phyloP scores from a whole-genome alignment of 805 yeast genomes.

The Scheffersomyces ergatensis region DNA sequence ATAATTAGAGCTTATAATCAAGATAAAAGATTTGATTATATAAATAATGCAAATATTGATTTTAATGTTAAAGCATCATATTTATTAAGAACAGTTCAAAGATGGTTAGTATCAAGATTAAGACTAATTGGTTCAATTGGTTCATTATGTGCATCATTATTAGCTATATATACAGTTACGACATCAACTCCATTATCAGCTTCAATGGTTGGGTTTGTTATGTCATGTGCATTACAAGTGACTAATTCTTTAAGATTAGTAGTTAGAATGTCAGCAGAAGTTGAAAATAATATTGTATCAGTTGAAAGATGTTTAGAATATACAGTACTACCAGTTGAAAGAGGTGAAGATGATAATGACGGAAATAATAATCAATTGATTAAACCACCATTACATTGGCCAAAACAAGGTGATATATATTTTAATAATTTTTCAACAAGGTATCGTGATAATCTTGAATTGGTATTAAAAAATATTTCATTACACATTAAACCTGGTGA shows the following conservation, averaged over 20 bases:
- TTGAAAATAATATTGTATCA: slow-evolving; percentile 62
- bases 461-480: slow-evolving; percentile 67
- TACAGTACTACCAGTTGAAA: slow-evolving; percentile 34
- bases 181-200: slow-evolving; percentile 46
- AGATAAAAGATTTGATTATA: slow-evolving; percentile 54
- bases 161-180: slow-evolving; percentile 40
- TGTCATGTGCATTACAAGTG: slow-evolving; percentile 61
- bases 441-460: slow-evolving; percentile 75
- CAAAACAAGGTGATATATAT: slow-evolving; percentile 59
- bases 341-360: slow-evolving; percentile 21
- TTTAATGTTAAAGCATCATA: slow-evolving; percentile 46
- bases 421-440: slow-evolving; percentile 74
- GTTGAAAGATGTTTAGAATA: slow-evolving; percentile 70
- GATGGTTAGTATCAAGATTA: slow-evolving; percentile 66
- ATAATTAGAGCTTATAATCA: slow-evolving; percentile 79
- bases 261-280: slow-evolving; percentile 60
- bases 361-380: slow-evolving; percentile 16
- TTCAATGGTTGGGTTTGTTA: slow-evolving; percentile 61
- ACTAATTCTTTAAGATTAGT: slow-evolving; percentile 55
- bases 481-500: slow-evolving; percentile 67
- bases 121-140: slow-evolving; percentile 60
- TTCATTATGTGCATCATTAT: slow-evolving; percentile 48
- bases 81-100: slow-evolving; percentile 51
- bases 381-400: slow-evolving; percentile 58
- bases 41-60: slow-evolving; percentile 52